Evolutionary conservation across 495 filamentous ascomycete genomes (phyloP), one percentile per base, ranked within the genome.

Genomic region (Lophiotrema nucula): DNA sequence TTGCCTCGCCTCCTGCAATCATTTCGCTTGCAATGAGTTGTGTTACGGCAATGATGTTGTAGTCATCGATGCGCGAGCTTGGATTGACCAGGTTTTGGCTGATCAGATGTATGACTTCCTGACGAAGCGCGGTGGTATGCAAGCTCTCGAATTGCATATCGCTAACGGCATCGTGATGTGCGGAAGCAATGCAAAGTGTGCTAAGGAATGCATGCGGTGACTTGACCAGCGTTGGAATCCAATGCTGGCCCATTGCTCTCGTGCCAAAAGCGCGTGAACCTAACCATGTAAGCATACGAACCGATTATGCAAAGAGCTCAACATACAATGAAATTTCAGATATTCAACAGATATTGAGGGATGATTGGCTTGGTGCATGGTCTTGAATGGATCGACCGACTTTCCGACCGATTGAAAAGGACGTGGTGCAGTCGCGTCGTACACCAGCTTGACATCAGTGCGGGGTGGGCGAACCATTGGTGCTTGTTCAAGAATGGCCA

Each of bases 161-260:
- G 16, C 56, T 23, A 50, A 69, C 65, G 33, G 67, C 65, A 45
- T 72, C 70, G 15, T 58, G 37, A 46, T 72, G 67, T 4, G 68
- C 62, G 10, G 68, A 66, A 10, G 68, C 65, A 12, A 72, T 68
- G 47, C 60, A 65, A 0, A 72, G 58, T 2, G 68, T 70, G 48
- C 68, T 70, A n/a, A 72, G 63, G 43, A 72, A 72, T 6, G 70
- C 70, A 38, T 67, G 64, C 2, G 56, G 66, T 18, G 55, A 64
- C 16, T 58, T 61, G 51, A 69, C 59, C 24, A 72, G 60, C n/a
- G 63, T 62, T 1, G 69, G 66, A 12, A 70, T 56, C 69, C 69
- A 72, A 35, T 56, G 53, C 31, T 35, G 55, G 27, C 63, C 59
- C 63, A 69, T 69, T 23, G 63, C 59, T 61, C 48, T 53, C 1